These are phyloP conservation scores for Schizophyllum amplum DNA, from an alignment of 1,284 basidiomycete species.

Conservation along the genomic window DNA sequence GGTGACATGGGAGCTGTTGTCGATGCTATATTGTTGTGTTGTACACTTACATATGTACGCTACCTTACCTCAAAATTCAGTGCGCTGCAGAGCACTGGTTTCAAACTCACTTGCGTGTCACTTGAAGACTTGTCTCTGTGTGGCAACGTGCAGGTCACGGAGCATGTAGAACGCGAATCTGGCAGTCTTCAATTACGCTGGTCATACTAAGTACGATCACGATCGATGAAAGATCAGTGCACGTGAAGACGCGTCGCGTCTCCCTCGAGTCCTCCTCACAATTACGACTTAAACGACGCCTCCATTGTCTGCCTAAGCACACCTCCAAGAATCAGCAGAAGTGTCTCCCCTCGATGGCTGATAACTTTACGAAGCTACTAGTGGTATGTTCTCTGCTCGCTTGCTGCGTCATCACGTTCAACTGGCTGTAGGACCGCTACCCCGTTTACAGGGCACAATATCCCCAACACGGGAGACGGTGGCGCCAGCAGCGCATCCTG, in stretches of 20 bases:
- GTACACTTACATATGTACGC: neutral
- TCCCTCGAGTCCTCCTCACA: too few species aligned
- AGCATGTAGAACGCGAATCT: too few species aligned
- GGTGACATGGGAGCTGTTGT: neutral
- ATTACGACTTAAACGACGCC: too few species aligned
- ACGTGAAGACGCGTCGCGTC: too few species aligned
- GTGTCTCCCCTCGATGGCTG: neutral
- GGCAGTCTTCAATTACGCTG: too few species aligned
- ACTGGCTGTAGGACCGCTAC: conserved; percentile 23
- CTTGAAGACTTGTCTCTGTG: too few species aligned
- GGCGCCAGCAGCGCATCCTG: neutral
- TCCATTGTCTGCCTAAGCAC: neutral
- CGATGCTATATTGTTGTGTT: neutral
- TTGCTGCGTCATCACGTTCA: neutral
- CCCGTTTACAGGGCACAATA: conserved; percentile 3
- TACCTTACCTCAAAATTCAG: neutral
- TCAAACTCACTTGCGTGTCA: neutral
- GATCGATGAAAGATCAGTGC: too few species aligned
- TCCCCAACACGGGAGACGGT: neutral
- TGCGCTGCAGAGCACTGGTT: neutral
- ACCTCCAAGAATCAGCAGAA: neutral
- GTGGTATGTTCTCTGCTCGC: neutral
- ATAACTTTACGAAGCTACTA: neutral
- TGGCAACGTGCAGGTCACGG: too few species aligned
- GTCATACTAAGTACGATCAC: too few species aligned